Percentiles rank a stretch among this genome's conserved stretches.
These are phyloP conservation scores for Phytophthora constricta DNA, from an alignment of 352 stramenopile genomes.

Conservation along the genomic window DNA sequence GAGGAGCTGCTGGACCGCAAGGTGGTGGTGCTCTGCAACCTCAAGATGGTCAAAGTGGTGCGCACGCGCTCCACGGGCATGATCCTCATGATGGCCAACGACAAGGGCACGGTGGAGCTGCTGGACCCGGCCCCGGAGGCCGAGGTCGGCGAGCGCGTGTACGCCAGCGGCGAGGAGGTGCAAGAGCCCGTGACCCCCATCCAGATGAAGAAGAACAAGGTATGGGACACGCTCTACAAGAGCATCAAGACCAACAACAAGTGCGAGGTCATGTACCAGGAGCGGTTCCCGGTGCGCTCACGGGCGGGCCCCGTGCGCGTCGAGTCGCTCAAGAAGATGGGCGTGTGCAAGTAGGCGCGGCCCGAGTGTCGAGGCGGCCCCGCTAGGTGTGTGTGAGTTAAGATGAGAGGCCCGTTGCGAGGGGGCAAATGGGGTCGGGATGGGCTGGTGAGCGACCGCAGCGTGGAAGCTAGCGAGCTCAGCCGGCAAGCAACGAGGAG, in stretches of 20 bases:
- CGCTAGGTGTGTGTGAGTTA: conserved; percentile 24
- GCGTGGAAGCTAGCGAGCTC: conserved; percentile 25
- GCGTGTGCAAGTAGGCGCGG: conserved; percentile 43
- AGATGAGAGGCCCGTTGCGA: background rate
- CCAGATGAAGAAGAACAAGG: conserved; percentile 89
- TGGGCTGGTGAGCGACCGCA: conserved; percentile 23
- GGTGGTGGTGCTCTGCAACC: conserved; percentile 78
- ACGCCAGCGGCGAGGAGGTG: conserved; percentile 74
- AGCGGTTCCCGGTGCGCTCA: conserved; percentile 65
- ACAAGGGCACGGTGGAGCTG: conserved; percentile 69
- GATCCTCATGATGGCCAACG: conserved; percentile 61
- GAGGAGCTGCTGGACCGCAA: conserved; percentile 75
- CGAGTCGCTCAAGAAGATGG: conserved; percentile 68
- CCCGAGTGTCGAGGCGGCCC: conserved; percentile 13
- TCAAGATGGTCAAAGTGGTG: conserved; percentile 79
- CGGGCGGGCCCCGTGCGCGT: conserved; percentile 59
- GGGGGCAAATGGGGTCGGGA: background rate
- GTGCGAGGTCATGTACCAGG: conserved; percentile 74
- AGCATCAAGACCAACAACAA: conserved; percentile 82
- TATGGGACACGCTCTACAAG: conserved; percentile 78
- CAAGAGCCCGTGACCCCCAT: conserved; percentile 76
- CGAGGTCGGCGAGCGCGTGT: conserved; percentile 75
- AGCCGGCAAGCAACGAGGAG: conserved; percentile 4
- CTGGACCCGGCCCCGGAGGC: conserved; percentile 67
- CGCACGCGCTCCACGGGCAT: conserved; percentile 66